Base-by-base conservation (phyloP, 768 basidiomycete genomes). In the Lactifluus rugatus region DNA sequence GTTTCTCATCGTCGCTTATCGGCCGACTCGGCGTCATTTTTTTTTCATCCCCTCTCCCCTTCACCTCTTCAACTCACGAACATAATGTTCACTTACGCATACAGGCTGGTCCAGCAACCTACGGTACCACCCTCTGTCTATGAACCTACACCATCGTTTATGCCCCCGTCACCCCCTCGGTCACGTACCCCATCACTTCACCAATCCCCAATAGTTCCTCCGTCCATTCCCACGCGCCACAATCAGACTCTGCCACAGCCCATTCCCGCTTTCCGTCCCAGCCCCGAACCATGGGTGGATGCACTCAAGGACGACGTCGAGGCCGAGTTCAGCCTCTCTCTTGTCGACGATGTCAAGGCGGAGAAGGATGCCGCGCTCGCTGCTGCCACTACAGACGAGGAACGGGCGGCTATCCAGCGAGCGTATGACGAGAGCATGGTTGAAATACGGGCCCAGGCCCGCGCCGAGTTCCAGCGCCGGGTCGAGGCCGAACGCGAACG, bases 221-320 rank as follows among this genome's bases (percentile, higher is more conserved):
- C 36, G 32, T 48, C 53, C 36, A 41, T 56, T 56, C 59, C 59
- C 48, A 55, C 59, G 36, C 59, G 36, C 53, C 54, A 47, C 36
- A 42, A n/a, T 48, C 59, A 60, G 23, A 25, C 21, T 5, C 5
- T 26, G 13, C 59, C 54, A 21, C 48, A 9, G 6, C 19, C 58
- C 25, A 17, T 28, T 32, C 57, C 46, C 2, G 9, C 13, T 5
- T 13, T 48, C 41, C 54, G 59, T 37, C 54, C 34, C n/a, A 46
- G 25, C 34, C 58, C 58, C 45, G 59, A 60, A 5, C 59, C 36
- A 16, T 60, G 59, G 59, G 54, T 60, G 8, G 59, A 60, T 42
- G 59, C 59, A 32, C 59, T 60, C 49, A 60, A 60, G 21, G 54
- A 60, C 5, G 59, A 60, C 23, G 54, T 60, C 45, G 59, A 60